Base-by-base conservation (phyloP, 2,329 filamentous ascomycete genomes). In the Fusarium sp. region DNA sequence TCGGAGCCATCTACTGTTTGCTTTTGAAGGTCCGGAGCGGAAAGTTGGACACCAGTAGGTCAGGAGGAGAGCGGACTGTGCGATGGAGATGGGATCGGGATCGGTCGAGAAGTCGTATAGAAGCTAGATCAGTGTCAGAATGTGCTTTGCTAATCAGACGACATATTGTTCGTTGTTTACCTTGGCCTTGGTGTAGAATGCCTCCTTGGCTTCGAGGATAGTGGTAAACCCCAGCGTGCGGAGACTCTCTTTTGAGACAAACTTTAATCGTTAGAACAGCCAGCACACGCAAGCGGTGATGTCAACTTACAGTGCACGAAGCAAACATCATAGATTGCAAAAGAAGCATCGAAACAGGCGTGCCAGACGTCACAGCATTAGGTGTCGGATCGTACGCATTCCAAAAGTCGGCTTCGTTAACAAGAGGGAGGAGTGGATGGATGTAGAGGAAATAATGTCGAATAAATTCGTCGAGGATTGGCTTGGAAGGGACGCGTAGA, bases 41-140 rank as follows among this genome's bases (percentile, higher is more conserved):
- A 74, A 72, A 0, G 71, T 72, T 5, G 71, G 70, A 2, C 70
- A 73, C 71, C 71, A 73, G 27, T 73, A 73, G 1, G 71, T 73
- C 4, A 73, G 10, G 7, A 73, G 54, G 1, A 73, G 30, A 1
- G 71, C 64, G 2, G 71, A 60, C 15, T 73, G 71, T 18, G 71
- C 58, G 20, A 73, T 72, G 1, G 71, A 73, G 11, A 73, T 23
- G 3, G 71, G 68, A 18, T 71, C 71, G 11, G 71, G 54, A 4
- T 73, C 71, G 38, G 71, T 74, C 2, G 60, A 58, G 14, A 67
- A 73, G 26, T 73, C 71, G 13, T 73, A 73, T 10, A 73, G 45
- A 8, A 73, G 68, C 71, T 73, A 15, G 0, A 7, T 4, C 17
- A 1, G 4, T 23, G 15, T 68, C 5, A 68, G 64, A 35, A 8